These are phyloP conservation scores for Cordyceps javanica DNA, from an alignment of 2,329 filamentous ascomycete genomes.

Conservation along the genomic window DNA sequence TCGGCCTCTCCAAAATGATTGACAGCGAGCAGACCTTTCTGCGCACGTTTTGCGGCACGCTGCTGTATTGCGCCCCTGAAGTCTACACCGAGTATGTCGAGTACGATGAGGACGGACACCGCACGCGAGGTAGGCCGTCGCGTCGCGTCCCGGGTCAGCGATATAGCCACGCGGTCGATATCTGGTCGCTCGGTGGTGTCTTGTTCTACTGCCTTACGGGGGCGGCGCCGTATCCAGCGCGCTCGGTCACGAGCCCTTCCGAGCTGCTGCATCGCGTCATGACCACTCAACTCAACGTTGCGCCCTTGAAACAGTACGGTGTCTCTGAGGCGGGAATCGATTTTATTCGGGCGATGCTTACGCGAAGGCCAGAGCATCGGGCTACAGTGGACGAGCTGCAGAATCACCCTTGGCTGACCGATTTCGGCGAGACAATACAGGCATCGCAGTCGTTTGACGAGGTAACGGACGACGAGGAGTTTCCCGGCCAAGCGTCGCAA, in stretches of 20 bases:
- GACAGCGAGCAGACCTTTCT: slow-evolving; percentile 86
- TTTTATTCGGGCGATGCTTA: slow-evolving; percentile 72
- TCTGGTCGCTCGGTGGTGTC: slow-evolving; percentile 94
- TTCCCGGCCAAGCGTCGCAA: slow-evolving; percentile 55
- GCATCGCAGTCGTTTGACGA: slow-evolving; percentile 52
- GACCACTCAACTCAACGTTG: slow-evolving; percentile 63
- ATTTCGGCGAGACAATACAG: slow-evolving; percentile 22
- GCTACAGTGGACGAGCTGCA: slow-evolving; percentile 68
- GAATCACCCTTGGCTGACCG: slow-evolving; percentile 65
- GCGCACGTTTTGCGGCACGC: slow-evolving; percentile 91
- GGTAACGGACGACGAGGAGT: slow-evolving; percentile 52
- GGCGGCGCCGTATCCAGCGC: slow-evolving; percentile 73
- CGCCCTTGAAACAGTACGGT: slow-evolving; percentile 50
- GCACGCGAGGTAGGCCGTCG: slow-evolving; percentile 56
- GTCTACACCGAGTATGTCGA: slow-evolving; percentile 73
- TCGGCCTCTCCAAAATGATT: slow-evolving; percentile 92
- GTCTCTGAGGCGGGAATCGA: slow-evolving; percentile 65
- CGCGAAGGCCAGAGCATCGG: slow-evolving; percentile 70
- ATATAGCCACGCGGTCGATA: slow-evolving; percentile 88
- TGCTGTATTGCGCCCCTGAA: slow-evolving; percentile 93
- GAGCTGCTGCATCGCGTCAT: slow-evolving; percentile 84
- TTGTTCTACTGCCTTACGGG: slow-evolving; percentile 80
- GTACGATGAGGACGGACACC: slow-evolving; percentile 64
- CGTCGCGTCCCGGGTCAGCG: slow-evolving; percentile 54
- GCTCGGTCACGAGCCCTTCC: slow-evolving; percentile 67